A percentile compares a stretch with the other conserved stretches of the same genome.
Evolutionary conservation across 139 green algal genomes (phyloP).

Genomic region (Eudorina sp.): DNA sequence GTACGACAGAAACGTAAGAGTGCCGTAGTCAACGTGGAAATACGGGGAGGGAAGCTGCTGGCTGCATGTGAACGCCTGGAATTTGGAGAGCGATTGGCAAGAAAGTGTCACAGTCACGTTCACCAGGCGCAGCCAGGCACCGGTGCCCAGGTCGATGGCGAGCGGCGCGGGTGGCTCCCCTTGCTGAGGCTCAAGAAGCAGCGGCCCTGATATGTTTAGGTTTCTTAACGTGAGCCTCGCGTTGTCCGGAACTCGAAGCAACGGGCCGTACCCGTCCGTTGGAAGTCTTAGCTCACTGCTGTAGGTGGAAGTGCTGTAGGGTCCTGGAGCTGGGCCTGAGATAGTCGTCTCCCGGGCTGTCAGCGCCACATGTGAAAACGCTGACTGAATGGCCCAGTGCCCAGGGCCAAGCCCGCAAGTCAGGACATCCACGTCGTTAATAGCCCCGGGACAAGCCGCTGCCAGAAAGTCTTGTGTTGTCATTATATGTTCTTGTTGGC

Average conservation of each 20-base stretch:
- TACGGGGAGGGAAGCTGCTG: not conserved
- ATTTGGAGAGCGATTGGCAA: not conserved
- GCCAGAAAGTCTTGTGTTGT: too few relatives aligned
- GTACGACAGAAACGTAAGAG: not conserved
- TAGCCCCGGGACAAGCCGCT: too few relatives aligned
- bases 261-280: not conserved
- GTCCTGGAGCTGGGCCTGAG: too few relatives aligned
- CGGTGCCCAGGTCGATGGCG: not conserved
- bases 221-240: not conserved
- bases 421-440: too few relatives aligned
- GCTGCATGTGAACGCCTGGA: not conserved
- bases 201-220: not conserved
- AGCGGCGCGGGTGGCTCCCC: not conserved
- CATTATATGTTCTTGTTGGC: too few relatives aligned
- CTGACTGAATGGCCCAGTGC: too few relatives aligned
- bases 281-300: not conserved
- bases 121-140: not conserved
- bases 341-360: too few relatives aligned
- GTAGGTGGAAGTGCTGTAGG: too few relatives aligned
- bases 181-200: not conserved
- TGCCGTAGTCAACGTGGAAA: not conserved
- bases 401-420: too few relatives aligned
- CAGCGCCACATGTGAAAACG: too few relatives aligned
- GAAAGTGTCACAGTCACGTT: not conserved
- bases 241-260: not conserved